Base-by-base conservation (phyloP, 1,284 basidiomycete genomes). In the Exsudoporus floridanus region DNA sequence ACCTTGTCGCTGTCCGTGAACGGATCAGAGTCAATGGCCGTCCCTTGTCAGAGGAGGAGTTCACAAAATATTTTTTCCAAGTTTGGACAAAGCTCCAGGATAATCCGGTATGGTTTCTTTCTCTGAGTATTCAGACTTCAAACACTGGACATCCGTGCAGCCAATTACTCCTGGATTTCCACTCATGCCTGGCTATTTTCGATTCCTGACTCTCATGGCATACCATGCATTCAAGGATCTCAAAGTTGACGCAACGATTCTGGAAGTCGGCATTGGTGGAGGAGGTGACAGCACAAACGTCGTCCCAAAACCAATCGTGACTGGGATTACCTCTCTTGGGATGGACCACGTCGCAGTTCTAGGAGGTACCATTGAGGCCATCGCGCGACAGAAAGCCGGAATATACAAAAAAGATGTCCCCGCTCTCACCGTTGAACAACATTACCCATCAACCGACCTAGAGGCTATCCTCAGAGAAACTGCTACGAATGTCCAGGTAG, bases 201-300 rank as follows among this genome's bases (percentile, higher is more conserved):
- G 93, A 52, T 95, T 93, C 67, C 70, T 99, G 43, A 99, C 97
- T 1, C 78, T 98, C 8, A 77, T 99, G 63, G 94, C 95, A 0
- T 98, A 87, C 70, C 95, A 99, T 67, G 80, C 88, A 10, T 99
- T 99, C 74, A 75, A 94, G 40, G 79, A 83, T 28, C 74, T 89
- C 31, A 83, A 86, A 64, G 86, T 91, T 16, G 86, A 94, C 61
- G 94, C 93, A 5, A 94, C 95, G 1, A 83, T 99, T 40, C 80
- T 99, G 30, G 97, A 99, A 78, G 97, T 99, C 34, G 97, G 97
- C 14, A 90, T 99, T 19, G 97, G 97, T 16, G 97, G 97, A 19
- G 81, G 83, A 23, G 94, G 92, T 66, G 97, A 99, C 69, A 94
- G 93, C 63, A 99, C 97, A 28, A 99, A 99, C 66, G 86, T 98